phyloP scores from a whole-genome alignment of 2,329 filamentous ascomycete genomes.

The Aspergillus floridensis region DNA sequence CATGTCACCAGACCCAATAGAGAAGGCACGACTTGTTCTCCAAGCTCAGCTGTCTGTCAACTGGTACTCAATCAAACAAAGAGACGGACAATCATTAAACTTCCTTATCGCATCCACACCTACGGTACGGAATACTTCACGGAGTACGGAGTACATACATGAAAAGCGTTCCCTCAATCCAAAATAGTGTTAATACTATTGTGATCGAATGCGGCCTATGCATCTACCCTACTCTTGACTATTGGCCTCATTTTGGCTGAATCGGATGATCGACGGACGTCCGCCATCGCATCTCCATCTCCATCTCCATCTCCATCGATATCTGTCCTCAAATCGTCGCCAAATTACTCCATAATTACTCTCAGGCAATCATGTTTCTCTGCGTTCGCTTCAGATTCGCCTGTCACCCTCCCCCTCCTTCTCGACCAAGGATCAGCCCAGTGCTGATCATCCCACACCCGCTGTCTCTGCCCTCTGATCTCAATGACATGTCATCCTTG shows the following conservation, averaged over 20 bases:
- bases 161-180: no score
- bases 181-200: not conserved
- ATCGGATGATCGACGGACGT: conserved; percentile 4
- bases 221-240: not conserved
- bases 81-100: no score
- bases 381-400: not conserved
- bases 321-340: not conserved
- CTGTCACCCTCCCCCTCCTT: not conserved
- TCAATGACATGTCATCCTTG: conserved; percentile 4
- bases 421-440: conserved; percentile 1
- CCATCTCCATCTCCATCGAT: not conserved
- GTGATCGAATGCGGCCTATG: not conserved
- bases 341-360: not conserved
- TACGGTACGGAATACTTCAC: no score
- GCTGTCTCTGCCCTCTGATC: not conserved
- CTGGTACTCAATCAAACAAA: no score
- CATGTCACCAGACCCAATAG: not conserved
- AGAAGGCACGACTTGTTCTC: not conserved
- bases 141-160: no score
- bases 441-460: conserved; percentile 3
- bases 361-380: not conserved
- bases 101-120: no score
- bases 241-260: not conserved
- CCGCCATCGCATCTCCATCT: not conserved
- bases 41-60: no score